Percentiles rank a stretch among this genome's conserved stretches.
phyloP scores from a whole-genome alignment of 2,329 filamentous ascomycete species.

The Penicillium brasilianum region DNA sequence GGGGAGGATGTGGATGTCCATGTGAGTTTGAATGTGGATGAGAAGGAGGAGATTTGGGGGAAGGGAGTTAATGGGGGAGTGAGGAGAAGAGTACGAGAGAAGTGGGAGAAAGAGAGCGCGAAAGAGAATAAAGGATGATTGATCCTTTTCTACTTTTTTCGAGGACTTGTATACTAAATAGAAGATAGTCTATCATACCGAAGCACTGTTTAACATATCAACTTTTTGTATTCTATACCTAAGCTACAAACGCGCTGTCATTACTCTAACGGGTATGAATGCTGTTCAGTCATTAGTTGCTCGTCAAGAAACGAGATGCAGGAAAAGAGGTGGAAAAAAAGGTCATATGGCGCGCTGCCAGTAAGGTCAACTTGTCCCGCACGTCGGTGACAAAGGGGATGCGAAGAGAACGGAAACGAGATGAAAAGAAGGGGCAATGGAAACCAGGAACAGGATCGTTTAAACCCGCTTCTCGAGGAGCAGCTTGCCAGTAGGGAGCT shows the following conservation, averaged over 20 bases:
- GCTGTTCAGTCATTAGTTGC: conserved; percentile 34
- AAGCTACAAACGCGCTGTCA: conserved; percentile 30
- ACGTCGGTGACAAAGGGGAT: conserved; percentile 16
- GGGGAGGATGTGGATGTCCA: background rate
- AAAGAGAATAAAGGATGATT: conserved; percentile 14
- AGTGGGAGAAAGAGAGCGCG: conserved; percentile 33
- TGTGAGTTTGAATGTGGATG: conserved; percentile 7
- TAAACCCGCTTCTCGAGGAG: conserved; percentile 47
- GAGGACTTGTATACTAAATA: conserved; percentile 2
- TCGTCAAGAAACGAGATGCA: conserved; percentile 31
- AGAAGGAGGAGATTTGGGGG: conserved; percentile 33
- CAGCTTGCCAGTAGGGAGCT: conserved; percentile 44
- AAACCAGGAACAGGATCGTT: conserved; percentile 12
- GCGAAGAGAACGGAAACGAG: conserved; percentile 6
- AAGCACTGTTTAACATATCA: conserved; percentile 1
- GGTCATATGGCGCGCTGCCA: conserved; percentile 13
- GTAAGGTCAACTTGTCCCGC: conserved; percentile 20
- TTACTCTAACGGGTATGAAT: conserved; percentile 36
- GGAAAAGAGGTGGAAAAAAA: conserved; percentile 21
- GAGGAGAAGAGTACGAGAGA: conserved; percentile 28
- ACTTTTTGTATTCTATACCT: conserved; percentile 25
- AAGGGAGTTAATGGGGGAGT: conserved; percentile 31
- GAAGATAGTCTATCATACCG: no score
- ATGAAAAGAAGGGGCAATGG: conserved; percentile 1
- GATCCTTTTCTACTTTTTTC: background rate